Base-by-base conservation (phyloP, 2,329 filamentous ascomycete genomes). In the Colletotrichum tamarilloi region DNA sequence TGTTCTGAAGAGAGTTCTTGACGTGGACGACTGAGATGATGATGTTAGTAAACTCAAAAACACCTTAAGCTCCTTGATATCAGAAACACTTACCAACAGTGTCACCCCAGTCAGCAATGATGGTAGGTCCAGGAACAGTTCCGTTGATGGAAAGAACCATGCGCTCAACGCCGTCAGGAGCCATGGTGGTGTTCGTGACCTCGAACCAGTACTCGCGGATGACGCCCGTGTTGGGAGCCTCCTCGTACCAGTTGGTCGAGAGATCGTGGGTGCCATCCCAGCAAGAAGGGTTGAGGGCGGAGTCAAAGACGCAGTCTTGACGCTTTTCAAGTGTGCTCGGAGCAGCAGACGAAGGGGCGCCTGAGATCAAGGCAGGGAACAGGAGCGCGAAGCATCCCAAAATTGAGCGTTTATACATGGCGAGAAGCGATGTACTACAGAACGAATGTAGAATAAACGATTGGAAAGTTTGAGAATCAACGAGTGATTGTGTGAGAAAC, bases 71-170 rank as follows among this genome's bases (percentile, higher is more conserved):
- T 22, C 12, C 71, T 74, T 74, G 53, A 76, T 28, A 16, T 38
- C n/a, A 69, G 77, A 30, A 46, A 46, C 14, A 42, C 71, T 30
- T 46, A 73, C 71, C 71, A n/a, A 74, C 72, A 46, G 72, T 74
- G 32, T 66, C 32, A 68, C 83, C 86, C 86, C 87, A 89, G 75
- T 89, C 84, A 8, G 87, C 89, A 62, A 85, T 82, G 55, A 92
- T 86, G 1, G 85, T 85, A 1, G 91, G 91, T 0, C 91, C 91
- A 0, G 91, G 91, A 70, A 90, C 87, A 56, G 86, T 82, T 4
- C 87, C 87, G 75, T 92, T 92, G 77, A 91, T 78, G 14, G 89
- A 83, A 76, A 85, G 81, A 32, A 79, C 80, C 2, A 78, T 68
- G 2, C 84, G 80, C 12, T 80, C 77, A 8, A 85, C 78, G 8